Conservation (phyloP, 2,329 filamentous ascomycete species). For the Ophiocordyceps unilateralis region DNA sequence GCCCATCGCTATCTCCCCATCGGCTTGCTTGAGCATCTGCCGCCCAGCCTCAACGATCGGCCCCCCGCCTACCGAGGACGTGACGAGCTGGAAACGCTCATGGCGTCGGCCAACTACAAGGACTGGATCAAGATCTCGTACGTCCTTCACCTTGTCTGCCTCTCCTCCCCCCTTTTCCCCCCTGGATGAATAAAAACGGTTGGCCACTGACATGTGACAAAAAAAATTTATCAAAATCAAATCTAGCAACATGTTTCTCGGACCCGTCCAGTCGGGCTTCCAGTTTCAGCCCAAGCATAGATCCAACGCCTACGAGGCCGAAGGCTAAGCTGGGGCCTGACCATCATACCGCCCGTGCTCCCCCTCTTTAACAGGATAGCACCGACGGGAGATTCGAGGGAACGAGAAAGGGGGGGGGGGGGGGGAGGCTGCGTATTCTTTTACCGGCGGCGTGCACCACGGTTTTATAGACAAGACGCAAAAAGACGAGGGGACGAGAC, state of each 20-base stretch:
- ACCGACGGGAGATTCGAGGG: too few species aligned
- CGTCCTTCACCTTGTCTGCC: constrained; percentile 14
- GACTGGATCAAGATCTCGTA: constrained; percentile 99
- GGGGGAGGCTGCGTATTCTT: neutral
- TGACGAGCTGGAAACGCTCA: constrained; percentile 83
- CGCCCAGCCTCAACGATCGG: constrained; percentile 75
- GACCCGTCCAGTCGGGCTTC: constrained; percentile 77
- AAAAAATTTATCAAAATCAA: too few species aligned
- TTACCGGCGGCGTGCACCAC: too few species aligned
- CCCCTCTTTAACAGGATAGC: too few species aligned
- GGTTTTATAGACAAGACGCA: too few species aligned
- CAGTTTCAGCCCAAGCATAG: constrained; percentile 96
- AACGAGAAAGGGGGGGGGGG: too few species aligned
- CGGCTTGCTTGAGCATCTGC: constrained; percentile 73
- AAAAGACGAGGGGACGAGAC: too few species aligned
- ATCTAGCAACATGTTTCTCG: constrained; percentile 86
- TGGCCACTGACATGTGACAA: neutral
- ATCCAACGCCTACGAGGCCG: constrained; percentile 73
- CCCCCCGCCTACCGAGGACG: constrained; percentile 71
- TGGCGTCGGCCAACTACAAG: constrained; percentile 80
- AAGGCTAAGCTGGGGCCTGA: constrained; percentile 30
- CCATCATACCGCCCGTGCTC: too few species aligned
- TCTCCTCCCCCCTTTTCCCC: neutral
- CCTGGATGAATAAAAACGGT: too few species aligned
- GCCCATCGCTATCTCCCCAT: constrained; percentile 81